Evolutionary conservation across 2,329 filamentous ascomycete species (phyloP).

Genomic region (Hymenoscyphus fructigenus): DNA sequence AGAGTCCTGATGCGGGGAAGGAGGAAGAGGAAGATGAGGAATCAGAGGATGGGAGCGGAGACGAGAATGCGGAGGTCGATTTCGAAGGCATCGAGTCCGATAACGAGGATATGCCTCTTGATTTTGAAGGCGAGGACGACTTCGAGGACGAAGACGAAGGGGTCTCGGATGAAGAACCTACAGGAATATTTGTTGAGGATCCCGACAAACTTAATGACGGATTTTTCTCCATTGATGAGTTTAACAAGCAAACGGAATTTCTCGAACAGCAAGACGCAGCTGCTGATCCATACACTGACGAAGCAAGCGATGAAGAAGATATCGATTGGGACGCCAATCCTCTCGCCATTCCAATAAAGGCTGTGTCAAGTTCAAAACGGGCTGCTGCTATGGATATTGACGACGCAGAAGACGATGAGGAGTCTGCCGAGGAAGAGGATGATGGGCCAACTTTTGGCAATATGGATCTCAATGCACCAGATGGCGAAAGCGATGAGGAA

Average conservation of each 20-base stretch:
- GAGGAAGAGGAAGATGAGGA: conserved; percentile 39
- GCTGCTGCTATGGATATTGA: conserved; percentile 37
- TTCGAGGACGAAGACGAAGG: conserved; percentile 46
- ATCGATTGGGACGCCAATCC: conserved; percentile 87
- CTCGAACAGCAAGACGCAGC: conserved; percentile 82
- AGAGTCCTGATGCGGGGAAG: conserved; percentile 37
- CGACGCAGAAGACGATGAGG: conserved; percentile 41
- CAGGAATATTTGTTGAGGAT: conserved; percentile 65
- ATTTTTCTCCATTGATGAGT: conserved; percentile 96
- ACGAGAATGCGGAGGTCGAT: conserved; percentile 38
- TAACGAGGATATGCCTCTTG: conserved; percentile 13
- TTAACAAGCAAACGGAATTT: conserved; percentile 90
- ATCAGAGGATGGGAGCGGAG: conserved; percentile 39
- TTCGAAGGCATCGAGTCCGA: conserved; percentile 36
- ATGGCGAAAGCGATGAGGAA: conserved; percentile 67
- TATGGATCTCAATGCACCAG: conserved; percentile 69
- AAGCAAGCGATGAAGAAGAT: conserved; percentile 78
- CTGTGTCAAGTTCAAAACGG: conserved; percentile 34
- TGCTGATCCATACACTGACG: conserved; percentile 72
- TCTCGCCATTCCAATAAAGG: conserved; percentile 43
- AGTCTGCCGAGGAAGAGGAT: conserved; percentile 63
- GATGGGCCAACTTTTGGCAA: conserved; percentile 82
- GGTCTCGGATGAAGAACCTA: conserved; percentile 49
- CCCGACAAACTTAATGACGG: conserved; percentile 89
- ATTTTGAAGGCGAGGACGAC: conserved; percentile 38